Evolutionary conservation across 1,284 basidiomycete species (phyloP), one percentile per base, ranked within the genome.

Genomic region (Xerocomus nothofagi): DNA sequence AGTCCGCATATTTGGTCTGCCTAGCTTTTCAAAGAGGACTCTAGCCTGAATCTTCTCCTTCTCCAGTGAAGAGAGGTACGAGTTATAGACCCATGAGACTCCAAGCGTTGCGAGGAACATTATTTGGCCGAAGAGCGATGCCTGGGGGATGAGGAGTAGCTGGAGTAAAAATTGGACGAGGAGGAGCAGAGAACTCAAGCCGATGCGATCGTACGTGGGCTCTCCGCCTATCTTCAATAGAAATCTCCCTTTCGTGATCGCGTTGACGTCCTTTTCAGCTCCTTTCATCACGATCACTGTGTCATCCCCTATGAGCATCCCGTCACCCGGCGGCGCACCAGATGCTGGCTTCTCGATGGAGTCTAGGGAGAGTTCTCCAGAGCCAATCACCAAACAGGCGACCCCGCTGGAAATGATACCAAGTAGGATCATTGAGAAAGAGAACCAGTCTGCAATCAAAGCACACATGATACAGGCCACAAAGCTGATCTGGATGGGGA

Each of bases 61-160:
- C 46, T 69, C 62, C 23, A 69, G 37, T 2, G 68, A 69, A 6
- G 66, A 67, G 20, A 68, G 53, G 21, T 57, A 69, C 2, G 59
- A 61, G 33, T 67, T 71, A 37, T 70, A 69, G 3, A 8, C 44
- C 66, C 66, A 68, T 4, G 66, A 70, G 8, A 67, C 57, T 1
- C 56, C 61, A 3, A 68, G 57, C 0, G 67, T 55, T 0, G 32
- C 24, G 20, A 68, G 47, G 41, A 68, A 68, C 60, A 68, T 54
- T 38, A 65, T 47, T 39, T 70, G 66, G n/a, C 67, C 68, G 12
- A 68, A 69, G 26, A 66, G 53, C 3, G 33, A 8, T 18, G 37
- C 58, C 29, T 59, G 58, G 14, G 58, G 60, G 10, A 59, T 56
- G 21, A 70, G 57, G 44, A 70, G 54, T 2, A 70, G 49, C 44